These are phyloP conservation scores for Betula pendula DNA, from an alignment of 306 rosid genomes.

Conservation along the genomic window DNA sequence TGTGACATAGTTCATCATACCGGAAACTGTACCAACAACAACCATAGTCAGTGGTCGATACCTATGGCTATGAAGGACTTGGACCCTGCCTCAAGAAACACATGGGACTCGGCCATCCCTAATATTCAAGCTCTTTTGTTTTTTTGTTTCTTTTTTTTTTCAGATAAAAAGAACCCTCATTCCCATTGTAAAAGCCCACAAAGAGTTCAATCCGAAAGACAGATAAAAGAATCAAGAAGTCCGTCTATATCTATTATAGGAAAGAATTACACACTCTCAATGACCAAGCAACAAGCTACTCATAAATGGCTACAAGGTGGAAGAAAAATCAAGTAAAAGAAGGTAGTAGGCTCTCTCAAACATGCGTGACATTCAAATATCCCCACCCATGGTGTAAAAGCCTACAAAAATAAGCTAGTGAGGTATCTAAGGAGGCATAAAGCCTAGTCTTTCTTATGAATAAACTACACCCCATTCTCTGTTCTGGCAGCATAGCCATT, in stretches of 20 bases:
- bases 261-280: background rate
- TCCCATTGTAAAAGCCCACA: no score
- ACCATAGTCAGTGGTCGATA: no score
- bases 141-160: no score
- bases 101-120: no score
- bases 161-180: background rate
- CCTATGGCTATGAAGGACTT: no score
- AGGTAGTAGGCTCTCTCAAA: background rate
- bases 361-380: background rate
- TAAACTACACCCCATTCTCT: constrained; percentile 26
- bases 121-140: no score
- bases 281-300: background rate
- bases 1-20: no score
- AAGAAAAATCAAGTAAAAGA: background rate
- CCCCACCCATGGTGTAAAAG: background rate
- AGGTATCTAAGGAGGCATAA: background rate
- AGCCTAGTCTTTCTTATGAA: background rate
- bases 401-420: background rate
- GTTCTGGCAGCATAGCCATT: constrained; percentile 52
- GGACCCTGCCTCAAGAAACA: no score
- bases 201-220: background rate
- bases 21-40: no score
- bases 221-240: background rate
- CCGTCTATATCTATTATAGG: background rate
- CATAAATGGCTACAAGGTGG: background rate